phyloP scores from a whole-genome alignment of 352 stramenopile genomes.

The Phytophthora idaei region DNA sequence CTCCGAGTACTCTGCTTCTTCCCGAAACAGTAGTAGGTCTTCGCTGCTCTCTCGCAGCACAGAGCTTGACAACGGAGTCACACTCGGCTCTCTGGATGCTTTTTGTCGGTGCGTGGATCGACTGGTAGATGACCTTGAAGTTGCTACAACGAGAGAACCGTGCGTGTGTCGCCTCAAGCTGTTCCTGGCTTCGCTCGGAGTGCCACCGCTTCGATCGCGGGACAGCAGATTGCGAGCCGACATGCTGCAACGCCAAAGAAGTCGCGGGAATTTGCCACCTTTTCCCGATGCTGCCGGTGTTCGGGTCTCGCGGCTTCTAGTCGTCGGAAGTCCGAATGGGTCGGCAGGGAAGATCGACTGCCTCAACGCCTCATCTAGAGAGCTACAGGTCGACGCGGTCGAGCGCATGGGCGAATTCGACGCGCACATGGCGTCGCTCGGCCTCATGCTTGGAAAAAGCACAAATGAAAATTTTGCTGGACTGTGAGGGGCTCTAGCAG shows the following conservation, averaged over 20 bases:
- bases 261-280: constrained; percentile 20
- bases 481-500: constrained; percentile 9
- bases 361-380: constrained; percentile 35
- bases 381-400: constrained; percentile 40
- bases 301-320: constrained; percentile 26
- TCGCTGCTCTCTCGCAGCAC: constrained; percentile 42
- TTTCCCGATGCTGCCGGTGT: constrained; percentile 6
- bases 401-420: constrained; percentile 33
- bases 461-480: constrained; percentile 2
- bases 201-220: constrained; percentile 17
- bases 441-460: constrained; percentile 22
- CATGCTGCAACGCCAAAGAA: constrained; percentile 34
- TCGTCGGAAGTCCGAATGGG: constrained; percentile 18
- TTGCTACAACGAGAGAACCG: constrained; percentile 11
- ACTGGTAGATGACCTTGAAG: constrained; percentile 5
- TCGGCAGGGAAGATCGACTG: constrained; percentile 37
- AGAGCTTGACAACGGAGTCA: constrained; percentile 33
- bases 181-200: constrained; percentile 2
- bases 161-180: constrained; percentile 21
- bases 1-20: constrained; percentile 84
- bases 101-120: constrained; percentile 5
- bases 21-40: constrained; percentile 61
- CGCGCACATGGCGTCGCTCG: constrained; percentile 30
- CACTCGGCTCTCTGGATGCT: constrained; percentile 3
- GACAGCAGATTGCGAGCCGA: constrained; percentile 31